Base-by-base conservation (phyloP, 768 basidiomycete species). In the Calocybe gangraenosa region DNA sequence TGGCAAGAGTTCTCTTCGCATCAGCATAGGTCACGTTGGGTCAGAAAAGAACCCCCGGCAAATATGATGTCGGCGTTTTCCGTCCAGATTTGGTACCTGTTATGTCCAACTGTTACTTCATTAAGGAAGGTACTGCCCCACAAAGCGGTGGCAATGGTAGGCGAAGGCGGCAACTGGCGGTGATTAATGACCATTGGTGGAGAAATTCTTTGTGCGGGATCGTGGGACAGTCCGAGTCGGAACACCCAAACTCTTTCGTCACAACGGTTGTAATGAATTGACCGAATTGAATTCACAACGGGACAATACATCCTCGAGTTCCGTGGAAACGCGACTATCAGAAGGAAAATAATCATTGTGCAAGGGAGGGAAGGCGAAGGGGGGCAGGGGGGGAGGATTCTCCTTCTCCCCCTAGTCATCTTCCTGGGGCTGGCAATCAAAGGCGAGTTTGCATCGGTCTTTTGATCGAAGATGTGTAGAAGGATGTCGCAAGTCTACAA, bases 171-270 rank as follows among this genome's bases (percentile, higher is more conserved):
- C 50, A 51, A 31, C 40, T 22, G 46, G 47, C 46, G 43, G 35
- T 34, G 25, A 39, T 33, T 28, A 39, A 21, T 22, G 40, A 10
- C 21, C 35, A 31, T 36, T 37, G 23, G 31, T 13, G 23, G 41
- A 19, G 8, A 13, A 42, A 15, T 37, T 22, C 25, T 39, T 38
- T 10, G 21, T 35, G 36, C 41, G 13, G 28, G 14, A 28, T 22
- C 23, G 42, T 40, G 46, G 4, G 44, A 44, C 21, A 34, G 40
- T 46, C 47, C 44, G 51, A 52, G 30, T 52, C 48, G 51, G 51
- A 46, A 14, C 46, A 48, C 5, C 18, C 18, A 2, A 9, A 23
- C 25, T 11, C 7, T 28, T 9, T 22, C 25, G 25, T 18, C 35
- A 30, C 23, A 2, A 34, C 21, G 9, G 25, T 6, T n/a, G 34